Conservation (phyloP, 2,329 filamentous ascomycete species). For the Myriosclerotinia duriaeana region DNA sequence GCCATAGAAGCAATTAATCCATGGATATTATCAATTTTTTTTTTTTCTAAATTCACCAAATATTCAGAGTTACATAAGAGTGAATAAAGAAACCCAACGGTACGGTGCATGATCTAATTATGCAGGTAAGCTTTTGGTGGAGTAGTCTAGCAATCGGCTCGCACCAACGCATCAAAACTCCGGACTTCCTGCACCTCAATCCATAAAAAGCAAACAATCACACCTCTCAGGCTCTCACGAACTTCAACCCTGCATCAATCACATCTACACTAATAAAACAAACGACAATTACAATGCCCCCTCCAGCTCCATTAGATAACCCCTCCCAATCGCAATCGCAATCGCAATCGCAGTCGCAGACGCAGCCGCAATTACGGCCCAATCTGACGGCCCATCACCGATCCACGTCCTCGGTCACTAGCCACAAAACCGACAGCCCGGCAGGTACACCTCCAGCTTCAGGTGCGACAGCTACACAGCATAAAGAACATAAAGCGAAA, state of each 20-base stretch:
- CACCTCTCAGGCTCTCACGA: slow-evolving; percentile 15
- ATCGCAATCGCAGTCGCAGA: slow-evolving; percentile 25
- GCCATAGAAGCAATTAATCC: no score
- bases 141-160: slow-evolving; percentile 20
- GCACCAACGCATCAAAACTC: slow-evolving; percentile 23
- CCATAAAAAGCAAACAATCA: slow-evolving; percentile 32
- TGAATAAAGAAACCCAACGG: slow-evolving; percentile 1
- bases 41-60: no score
- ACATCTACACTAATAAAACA: slow-evolving; percentile 16
- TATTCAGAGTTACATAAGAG: no score
- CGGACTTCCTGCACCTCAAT: slow-evolving; percentile 15
- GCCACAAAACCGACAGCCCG: slow-evolving; percentile 24
- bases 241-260: slow-evolving; percentile 23
- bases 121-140: slow-evolving; percentile 6
- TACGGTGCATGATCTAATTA: slow-evolving; percentile 7
- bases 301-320: slow-evolving; percentile 20
- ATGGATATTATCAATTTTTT: no score
- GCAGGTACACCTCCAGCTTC: slow-evolving; percentile 31
- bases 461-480: slow-evolving; percentile 31
- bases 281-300: slow-evolving; percentile 18
- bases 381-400: slow-evolving; percentile 30
- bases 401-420: slow-evolving; percentile 33
- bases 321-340: slow-evolving; percentile 21
- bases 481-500: slow-evolving; percentile 34
- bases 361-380: slow-evolving; percentile 29